Evolutionary conservation across 371 early-diverging fungal genomes (phyloP), one percentile per base, ranked within the genome.

Genomic region (Apophysomyces sp.): DNA sequence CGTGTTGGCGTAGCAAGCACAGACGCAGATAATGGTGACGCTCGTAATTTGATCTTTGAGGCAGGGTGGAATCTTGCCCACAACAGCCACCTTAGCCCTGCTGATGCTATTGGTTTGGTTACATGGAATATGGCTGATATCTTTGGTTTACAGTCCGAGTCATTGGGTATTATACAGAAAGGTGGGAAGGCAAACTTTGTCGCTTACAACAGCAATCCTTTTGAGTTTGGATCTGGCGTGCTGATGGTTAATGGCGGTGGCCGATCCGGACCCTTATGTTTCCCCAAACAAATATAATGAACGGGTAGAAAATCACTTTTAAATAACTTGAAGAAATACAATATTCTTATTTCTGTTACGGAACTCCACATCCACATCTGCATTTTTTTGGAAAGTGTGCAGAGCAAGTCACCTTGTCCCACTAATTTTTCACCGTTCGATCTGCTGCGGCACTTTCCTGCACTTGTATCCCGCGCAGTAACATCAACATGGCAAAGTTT

Each of bases 91-190:
- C 41, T 78, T 18, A 63, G 63, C 6, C 72, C 74, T 41, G 80
- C 75, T 51, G 84, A 89, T 28, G 88, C 91, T 28, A 81, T 92
- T 11, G 92, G 88, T 3, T 74, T 90, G 21, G 84, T 92, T 9
- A 87, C 90, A 57, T 92, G 91, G 92, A 87, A 86, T 59, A 67
- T 89, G 44, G 89, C 88, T 11, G 75, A 85, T n/a, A 86, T 89
- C 32, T 78, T 86, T 55, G 85, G 81, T 1, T 60, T 87, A 29
- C 39, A 67, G 6, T 55, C 59, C 0, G 63, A 57, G 27, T 53
- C 61, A 1, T 52, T 61, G 7, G 78, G 81, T 37, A 37, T 55
- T 0, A 24, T 81, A 4, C 55, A 62, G 24, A 52, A 59, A 12
- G 74, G 72, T 6, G 61, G 65, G 5, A 66, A 63, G 31, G 78